Evolutionary conservation across 1,139 yeast species (phyloP), one percentile per base, ranked within the genome.

Genomic region (Kurtzmaniella natalensis): DNA sequence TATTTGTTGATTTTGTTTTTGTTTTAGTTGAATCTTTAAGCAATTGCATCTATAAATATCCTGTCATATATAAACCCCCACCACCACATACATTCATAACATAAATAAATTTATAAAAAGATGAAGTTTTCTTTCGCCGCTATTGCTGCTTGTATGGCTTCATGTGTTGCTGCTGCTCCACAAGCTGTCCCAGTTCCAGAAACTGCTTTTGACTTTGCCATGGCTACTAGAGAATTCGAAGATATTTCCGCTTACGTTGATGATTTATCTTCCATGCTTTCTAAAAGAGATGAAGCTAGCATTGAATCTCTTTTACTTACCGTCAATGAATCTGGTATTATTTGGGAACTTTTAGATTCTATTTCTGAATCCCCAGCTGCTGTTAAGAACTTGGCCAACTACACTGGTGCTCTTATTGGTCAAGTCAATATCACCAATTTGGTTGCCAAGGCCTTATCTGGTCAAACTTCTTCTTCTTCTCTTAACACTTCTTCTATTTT

Each of bases 321-420:
- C n/a, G 50, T 67, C 24, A 67, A 68, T 44, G 44, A 42, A 22
- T 56, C 72, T 1, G 72, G 70, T 10, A 42, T 69, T 11, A 47
- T 69, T 28, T 63, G 64, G 51, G 47, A 50, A 9, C 50, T 57
- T 15, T 55, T 69, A 32, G 70, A 69, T 41, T 53, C 56, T 26
- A 49, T 64, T 31, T 68, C 68, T 13, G 59, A 51, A 23, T 46
- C 56, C 34, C 59, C 67, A 2, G 42, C 42, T 21, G 45, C 62
- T 33, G 49, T 65, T 36, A 44, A 50, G 22, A 46, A 43, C 18
- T 36, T 66, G 25, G 59, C 65, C 25, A 65, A 63, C 39, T 37
- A 47, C 31, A 63, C 71, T 17, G 58, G 46, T 4, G 42, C 38
- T 10, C 41, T 56, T 10, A 38, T 39, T 18, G 32, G 25, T 31